Base-by-base conservation (phyloP, 768 basidiomycete genomes). In the Mycena latifolia region DNA sequence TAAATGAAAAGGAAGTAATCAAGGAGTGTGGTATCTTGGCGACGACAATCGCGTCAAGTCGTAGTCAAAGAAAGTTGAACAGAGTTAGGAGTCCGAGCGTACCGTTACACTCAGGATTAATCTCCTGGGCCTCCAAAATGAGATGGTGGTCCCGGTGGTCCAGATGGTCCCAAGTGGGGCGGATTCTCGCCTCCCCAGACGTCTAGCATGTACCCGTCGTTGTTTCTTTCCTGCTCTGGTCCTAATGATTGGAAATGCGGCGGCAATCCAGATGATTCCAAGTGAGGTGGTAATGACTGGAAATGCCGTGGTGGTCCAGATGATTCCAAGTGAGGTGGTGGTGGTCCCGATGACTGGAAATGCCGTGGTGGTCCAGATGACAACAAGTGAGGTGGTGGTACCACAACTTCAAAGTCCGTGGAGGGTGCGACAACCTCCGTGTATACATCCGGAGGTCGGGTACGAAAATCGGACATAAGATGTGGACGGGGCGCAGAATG, bases 1-100 rank as follows among this genome's bases (percentile, higher is more conserved):
- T 52, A 52, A 52, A 52, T 52, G 51, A 52, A 52, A 52, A 52
- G 51, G 51, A 52, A 52, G 51, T 52, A 52, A 52, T 52, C n/a
- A 33, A 52, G 37, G 37, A 39, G 37, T 39, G 17, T 39, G 51
- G 51, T 52, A 52, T 52, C 51, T 52, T 52, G 51, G 51, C 51
- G 51, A 35, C 51, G 28, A 50, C 48, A 50, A 50, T 50, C 48
- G 48, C 48, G 48, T 52, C 51, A 52, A 52, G 51, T 52, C 51
- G 31, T 52, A 52, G 35, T 52, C 51, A 35, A 52, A 52, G 51
- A 52, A 52, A 33, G 51, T 52, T 52, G 51, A 52, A 52, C 51
- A 52, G 51, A 52, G 51, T 52, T 52, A 35, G 51, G 51, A 52
- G 51, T 52, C 51, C 51, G 31, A 35, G 51, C 31, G 51, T 52